Conservation (phyloP, 345 rosid species). For the Lepidium didymum region DNA sequence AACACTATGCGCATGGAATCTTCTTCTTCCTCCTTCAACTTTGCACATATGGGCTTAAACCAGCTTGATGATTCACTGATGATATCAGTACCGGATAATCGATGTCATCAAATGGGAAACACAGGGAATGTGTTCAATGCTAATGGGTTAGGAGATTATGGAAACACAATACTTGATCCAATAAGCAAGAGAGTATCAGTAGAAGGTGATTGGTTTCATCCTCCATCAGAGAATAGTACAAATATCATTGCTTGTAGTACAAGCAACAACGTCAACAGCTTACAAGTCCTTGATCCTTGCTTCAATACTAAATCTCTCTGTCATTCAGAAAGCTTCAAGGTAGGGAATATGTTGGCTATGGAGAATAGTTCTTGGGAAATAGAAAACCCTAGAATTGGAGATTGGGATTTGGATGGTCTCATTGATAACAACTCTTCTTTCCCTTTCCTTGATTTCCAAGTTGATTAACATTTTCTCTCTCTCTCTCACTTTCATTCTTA, state of each 20-base stretch:
- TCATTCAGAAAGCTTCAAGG: slow-evolving; percentile 35
- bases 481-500: neutral
- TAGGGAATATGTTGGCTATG: slow-evolving; percentile 44
- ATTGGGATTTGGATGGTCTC: slow-evolving; percentile 86
- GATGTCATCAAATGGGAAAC: slow-evolving; percentile 36
- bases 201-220: slow-evolving; percentile 47
- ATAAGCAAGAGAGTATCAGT: slow-evolving; percentile 27
- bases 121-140: slow-evolving; percentile 29
- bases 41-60: slow-evolving; percentile 25
- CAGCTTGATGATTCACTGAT: slow-evolving; percentile 42
- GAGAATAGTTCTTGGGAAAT: slow-evolving; percentile 58
- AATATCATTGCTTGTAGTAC: slow-evolving; percentile 32
- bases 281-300: slow-evolving; percentile 43
- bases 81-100: slow-evolving; percentile 24
- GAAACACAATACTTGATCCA: slow-evolving; percentile 30
- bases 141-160: slow-evolving; percentile 37
- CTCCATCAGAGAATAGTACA: slow-evolving; percentile 36
- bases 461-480: slow-evolving; percentile 29
- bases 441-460: slow-evolving; percentile 82
- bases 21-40: slow-evolving; percentile 44
- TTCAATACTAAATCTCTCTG: slow-evolving; percentile 32
- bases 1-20: slow-evolving; percentile 43
- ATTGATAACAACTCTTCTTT: slow-evolving; percentile 62
- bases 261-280: slow-evolving; percentile 35
- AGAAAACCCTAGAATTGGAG: slow-evolving; percentile 72